These are phyloP conservation scores for Tuber borchii DNA, from an alignment of 495 filamentous ascomycete species.

Conservation along the genomic window DNA sequence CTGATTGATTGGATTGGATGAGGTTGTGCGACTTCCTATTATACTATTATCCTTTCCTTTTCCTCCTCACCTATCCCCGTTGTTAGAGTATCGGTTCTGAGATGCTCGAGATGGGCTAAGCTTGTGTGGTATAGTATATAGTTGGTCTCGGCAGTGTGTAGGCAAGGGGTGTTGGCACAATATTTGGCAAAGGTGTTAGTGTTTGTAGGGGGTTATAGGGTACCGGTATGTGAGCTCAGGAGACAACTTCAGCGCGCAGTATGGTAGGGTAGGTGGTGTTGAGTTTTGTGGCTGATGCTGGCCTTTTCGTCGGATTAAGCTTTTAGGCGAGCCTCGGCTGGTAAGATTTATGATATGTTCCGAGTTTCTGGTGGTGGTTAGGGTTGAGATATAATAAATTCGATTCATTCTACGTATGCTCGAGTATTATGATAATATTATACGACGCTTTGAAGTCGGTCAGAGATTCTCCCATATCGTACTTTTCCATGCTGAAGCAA, in stretches of 20 bases:
- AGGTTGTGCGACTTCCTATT: background rate
- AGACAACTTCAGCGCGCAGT: background rate
- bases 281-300: background rate
- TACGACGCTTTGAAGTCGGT: background rate
- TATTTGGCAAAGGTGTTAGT: background rate
- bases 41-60: background rate
- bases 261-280: background rate
- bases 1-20: background rate
- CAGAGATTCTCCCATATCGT: background rate
- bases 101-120: background rate
- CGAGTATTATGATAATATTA: too few species aligned
- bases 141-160: background rate
- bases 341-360: background rate
- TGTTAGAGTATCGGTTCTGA: background rate
- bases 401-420: background rate
- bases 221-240: background rate
- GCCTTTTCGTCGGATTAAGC: constrained; percentile 14
- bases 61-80: background rate
- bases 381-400: background rate
- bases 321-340: constrained; percentile 30
- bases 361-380: background rate
- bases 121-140: background rate
- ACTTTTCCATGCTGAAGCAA: background rate
- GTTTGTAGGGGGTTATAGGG: background rate
- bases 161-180: background rate